Base-by-base conservation (phyloP, 495 filamentous ascomycete species). In the Neurospora sp. region DNA sequence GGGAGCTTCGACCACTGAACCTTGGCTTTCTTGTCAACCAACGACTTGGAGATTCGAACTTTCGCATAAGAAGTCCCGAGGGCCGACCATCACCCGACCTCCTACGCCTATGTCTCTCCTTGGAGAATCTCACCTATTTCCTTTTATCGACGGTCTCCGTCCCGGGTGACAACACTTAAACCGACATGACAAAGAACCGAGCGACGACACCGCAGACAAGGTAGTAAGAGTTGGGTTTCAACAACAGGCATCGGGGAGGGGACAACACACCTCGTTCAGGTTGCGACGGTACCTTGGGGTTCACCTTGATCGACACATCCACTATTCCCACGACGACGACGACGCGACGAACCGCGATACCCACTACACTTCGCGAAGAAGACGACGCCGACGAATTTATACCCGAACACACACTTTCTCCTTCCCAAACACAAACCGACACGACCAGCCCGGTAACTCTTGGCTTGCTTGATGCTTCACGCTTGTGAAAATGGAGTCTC, bases 401-500 rank as follows among this genome's bases (percentile, higher is more conserved):
- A 10, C 5, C 46, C 5, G 11, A 46, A 11, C 20, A 54, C 10
- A 59, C 20, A 16, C 54, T 62, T 62, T 16, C 12, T 66, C 2
- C 7, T 66, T 66, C 0, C 14, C 54, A 16, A 5, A 18, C 14
- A 66, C 7, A 37, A 37, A 66, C 27, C 12, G 27, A 66, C 23
- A 59, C 48, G 10, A 59, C 48, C 10, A 2, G 11, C 48, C 20
- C 20, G 48, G n/a, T 59, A 62, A 31, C 54, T 62, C 54, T 66
- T 66, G 54, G 54, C 27, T 66, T 66, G 54, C 54, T 66, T 37
- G 54, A 37, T 66, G 27, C 54, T 66, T 66, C 27, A 37, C 14
- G 54, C 54, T 66, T 66, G 14, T 59, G 70, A 71, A 35, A 48
- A 71, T 71, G 70, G 38, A 71, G 38, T 59, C 70, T 66, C 27